These are phyloP conservation scores for Colletotrichum siamense DNA, from an alignment of 2,329 filamentous ascomycete species.

Conservation along the genomic window DNA sequence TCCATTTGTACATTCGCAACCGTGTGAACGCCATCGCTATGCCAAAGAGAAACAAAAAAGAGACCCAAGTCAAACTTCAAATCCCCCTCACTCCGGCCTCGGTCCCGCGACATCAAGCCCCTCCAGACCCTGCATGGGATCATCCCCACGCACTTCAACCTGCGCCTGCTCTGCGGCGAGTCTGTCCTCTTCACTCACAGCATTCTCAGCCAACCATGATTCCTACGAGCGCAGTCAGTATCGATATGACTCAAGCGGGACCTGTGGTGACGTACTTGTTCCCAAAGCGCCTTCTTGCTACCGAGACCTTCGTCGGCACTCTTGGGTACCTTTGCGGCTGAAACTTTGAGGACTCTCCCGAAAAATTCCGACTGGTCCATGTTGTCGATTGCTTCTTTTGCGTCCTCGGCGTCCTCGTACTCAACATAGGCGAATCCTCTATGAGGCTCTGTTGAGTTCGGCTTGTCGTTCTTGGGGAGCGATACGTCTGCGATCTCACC, in stretches of 20 bases:
- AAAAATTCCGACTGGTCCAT: slow-evolving; percentile 98
- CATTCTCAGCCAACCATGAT: slow-evolving; percentile 89
- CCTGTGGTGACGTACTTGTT: slow-evolving; percentile 71
- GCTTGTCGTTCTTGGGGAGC: slow-evolving; percentile 84
- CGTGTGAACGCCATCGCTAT: slow-evolving; percentile 52
- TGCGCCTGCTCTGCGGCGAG: slow-evolving; percentile 59
- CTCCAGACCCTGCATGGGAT: slow-evolving; percentile 96
- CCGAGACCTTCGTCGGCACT: slow-evolving; percentile 86
- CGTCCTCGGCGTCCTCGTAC: slow-evolving; percentile 85
- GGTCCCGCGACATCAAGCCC: slow-evolving; percentile 94
- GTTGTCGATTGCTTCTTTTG: slow-evolving; percentile 95
- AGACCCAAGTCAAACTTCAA: slow-evolving; percentile 20
- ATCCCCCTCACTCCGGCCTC: slow-evolving; percentile 67
- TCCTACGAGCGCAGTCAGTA: slow-evolving; percentile 63
- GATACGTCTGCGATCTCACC: slow-evolving; percentile 93
- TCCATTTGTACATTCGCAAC: slow-evolving; percentile 20
- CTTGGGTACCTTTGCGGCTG: slow-evolving; percentile 90
- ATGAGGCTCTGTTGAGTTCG: slow-evolving; percentile 79
- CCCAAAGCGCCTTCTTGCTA: slow-evolving; percentile 94
- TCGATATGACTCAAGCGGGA: background rate
- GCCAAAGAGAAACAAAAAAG: slow-evolving; percentile 26
- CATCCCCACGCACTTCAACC: slow-evolving; percentile 64
- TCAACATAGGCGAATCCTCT: slow-evolving; percentile 97
- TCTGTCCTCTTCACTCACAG: slow-evolving; percentile 81
- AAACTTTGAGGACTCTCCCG: slow-evolving; percentile 90